phyloP scores from a whole-genome alignment of 225 moss, liverwort and hornwort genomes.

The Straminergon stramineum region DNA sequence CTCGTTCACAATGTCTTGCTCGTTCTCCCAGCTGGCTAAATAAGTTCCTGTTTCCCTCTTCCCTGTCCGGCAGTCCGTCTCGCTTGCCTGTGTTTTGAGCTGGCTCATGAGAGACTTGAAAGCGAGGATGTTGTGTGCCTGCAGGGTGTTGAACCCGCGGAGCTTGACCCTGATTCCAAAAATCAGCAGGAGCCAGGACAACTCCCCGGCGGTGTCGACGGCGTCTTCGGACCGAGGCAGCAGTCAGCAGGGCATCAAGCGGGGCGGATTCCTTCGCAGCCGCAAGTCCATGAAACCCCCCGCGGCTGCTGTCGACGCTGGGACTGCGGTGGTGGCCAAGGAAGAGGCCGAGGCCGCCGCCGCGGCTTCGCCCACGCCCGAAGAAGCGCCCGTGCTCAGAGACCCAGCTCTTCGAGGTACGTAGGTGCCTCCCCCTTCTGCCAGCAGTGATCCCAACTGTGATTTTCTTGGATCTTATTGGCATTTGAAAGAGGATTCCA shows the following conservation, averaged over 20 bases:
- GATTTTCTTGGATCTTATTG: background rate
- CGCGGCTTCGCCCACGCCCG: background rate
- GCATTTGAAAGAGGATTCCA: background rate
- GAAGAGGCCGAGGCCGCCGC: background rate
- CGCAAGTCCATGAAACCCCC: slow-evolving; percentile 23
- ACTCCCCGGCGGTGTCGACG: slow-evolving; percentile 19
- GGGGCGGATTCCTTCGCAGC: slow-evolving; percentile 33
- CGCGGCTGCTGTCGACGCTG: background rate
- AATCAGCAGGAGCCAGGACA: slow-evolving; percentile 25
- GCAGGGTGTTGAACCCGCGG: slow-evolving; percentile 2
- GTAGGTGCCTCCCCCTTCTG: background rate
- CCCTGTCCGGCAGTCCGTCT: background rate
- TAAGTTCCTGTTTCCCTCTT: background rate
- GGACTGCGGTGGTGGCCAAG: background rate
- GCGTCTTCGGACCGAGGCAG: slow-evolving; percentile 33
- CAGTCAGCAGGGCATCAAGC: background rate
- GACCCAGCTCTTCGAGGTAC: slow-evolving; percentile 34
- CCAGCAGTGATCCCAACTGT: background rate
- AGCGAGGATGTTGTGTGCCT: background rate
- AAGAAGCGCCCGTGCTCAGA: slow-evolving; percentile 25
- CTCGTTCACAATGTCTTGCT: background rate
- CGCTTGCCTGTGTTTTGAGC: background rate
- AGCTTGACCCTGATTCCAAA: slow-evolving; percentile 36
- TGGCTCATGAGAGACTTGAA: background rate
- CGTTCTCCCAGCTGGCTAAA: background rate